These are phyloP conservation scores for Puya raimondii DNA, from an alignment of 176 grass and related monocot species.

Conservation along the genomic window DNA sequence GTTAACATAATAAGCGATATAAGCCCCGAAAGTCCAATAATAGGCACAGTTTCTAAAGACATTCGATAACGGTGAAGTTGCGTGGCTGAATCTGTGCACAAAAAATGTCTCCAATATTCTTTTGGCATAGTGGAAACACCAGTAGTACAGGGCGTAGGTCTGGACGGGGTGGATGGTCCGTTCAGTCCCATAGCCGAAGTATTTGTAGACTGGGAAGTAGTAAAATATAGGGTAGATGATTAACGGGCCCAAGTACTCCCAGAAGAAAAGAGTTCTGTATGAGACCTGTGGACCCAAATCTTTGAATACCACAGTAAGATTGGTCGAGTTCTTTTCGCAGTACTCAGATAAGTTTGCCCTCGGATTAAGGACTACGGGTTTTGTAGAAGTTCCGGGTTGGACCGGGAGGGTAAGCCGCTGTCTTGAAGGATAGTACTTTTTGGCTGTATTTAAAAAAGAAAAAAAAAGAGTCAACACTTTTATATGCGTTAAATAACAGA, in stretches of 20 bases:
- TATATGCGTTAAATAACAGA: not conserved
- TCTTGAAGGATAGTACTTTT: conserved; percentile 78
- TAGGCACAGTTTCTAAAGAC: conserved; percentile 93
- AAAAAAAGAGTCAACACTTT: not conserved
- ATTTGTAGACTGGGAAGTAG: conserved; percentile 74
- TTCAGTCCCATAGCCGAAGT: conserved; percentile 57
- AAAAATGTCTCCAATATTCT: conserved; percentile 94
- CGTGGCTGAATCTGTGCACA: conserved; percentile 89
- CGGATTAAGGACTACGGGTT: conserved; percentile 54
- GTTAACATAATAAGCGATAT: conserved; percentile 91
- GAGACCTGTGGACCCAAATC: conserved; percentile 77
- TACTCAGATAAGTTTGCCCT: conserved; percentile 67
- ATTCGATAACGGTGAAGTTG: conserved; percentile 75
- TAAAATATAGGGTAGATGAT: conserved; percentile 90
- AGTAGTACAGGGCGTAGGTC: conserved; percentile 94
- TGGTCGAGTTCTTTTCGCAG: conserved; percentile 51
- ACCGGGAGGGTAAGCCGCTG: conserved; percentile 66
- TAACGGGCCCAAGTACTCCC: conserved; percentile 78
- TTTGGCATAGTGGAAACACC: conserved; percentile 93
- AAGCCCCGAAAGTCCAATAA: conserved; percentile 89
- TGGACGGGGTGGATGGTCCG: conserved; percentile 64
- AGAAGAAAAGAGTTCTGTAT: conserved; percentile 93
- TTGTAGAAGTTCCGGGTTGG: conserved; percentile 47
- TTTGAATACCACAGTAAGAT: conserved; percentile 76
- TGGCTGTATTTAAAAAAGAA: conserved; percentile 35